A percentile compares a stretch with the other conserved stretches of the same genome.
Evolutionary conservation across 768 basidiomycete species (phyloP).

Genomic region (Leucosporidium creatinivorum): DNA sequence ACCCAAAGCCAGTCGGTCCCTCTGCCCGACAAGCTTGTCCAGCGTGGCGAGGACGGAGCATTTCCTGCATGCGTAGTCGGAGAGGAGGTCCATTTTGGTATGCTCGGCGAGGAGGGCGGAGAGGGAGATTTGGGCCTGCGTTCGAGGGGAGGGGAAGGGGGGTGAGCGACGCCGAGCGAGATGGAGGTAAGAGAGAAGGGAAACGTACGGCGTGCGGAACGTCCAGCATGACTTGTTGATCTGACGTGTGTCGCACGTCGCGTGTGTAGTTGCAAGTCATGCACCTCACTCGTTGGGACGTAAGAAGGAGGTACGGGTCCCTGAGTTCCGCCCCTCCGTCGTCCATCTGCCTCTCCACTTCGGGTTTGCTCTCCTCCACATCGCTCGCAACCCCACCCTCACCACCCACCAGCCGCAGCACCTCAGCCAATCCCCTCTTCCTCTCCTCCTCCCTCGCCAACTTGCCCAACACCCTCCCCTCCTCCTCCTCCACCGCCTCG

Average conservation of each 20-base stretch:
- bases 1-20: constrained; percentile 50
- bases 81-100: constrained; percentile 73
- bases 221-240: constrained; percentile 75
- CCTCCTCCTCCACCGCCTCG: constrained; percentile 80
- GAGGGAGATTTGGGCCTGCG: constrained; percentile 53
- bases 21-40: constrained; percentile 56
- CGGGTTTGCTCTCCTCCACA: too few species aligned
- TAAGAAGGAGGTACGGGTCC: constrained; percentile 80
- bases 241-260: constrained; percentile 74
- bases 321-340: constrained; percentile 39
- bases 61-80: constrained; percentile 80
- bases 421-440: background rate
- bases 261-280: constrained; percentile 75
- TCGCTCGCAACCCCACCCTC: too few species aligned
- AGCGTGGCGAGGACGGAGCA: constrained; percentile 80
- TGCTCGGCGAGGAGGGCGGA: constrained; percentile 83
- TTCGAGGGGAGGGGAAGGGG: too few species aligned
- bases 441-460: constrained; percentile 24
- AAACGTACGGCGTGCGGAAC: constrained; percentile 59
- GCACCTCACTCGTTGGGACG: constrained; percentile 82
- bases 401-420: background rate
- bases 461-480: constrained; percentile 56
- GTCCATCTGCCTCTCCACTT: background rate
- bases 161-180: too few species aligned
- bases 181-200: background rate